Conservation (phyloP, 1,284 basidiomycete species). For the Cutaneotrichosporon cyanovorans region DNA sequence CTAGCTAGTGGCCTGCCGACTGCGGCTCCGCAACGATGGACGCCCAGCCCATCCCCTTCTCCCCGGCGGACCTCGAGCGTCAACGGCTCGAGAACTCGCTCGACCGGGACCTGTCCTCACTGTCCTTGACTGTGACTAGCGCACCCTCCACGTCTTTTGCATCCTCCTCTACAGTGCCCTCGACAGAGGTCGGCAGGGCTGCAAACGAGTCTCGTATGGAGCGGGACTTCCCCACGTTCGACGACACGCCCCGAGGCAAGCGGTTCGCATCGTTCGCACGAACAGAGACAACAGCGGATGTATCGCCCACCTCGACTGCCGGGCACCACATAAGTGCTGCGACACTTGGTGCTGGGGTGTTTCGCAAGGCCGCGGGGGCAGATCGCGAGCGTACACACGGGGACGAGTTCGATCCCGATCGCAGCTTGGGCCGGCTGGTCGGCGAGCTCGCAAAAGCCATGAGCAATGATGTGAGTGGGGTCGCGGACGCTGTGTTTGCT, state of each 20-base stretch:
- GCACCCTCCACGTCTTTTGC: constrained; percentile 5
- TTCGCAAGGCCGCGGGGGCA: constrained; percentile 47
- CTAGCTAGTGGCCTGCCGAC: constrained; percentile 1
- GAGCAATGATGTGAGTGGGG: constrained; percentile 27
- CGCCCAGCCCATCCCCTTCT: constrained; percentile 34
- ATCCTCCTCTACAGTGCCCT: constrained; percentile 10
- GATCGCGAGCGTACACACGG: constrained; percentile 45
- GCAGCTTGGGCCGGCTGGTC: constrained; percentile 58
- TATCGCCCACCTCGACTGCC: constrained; percentile 60
- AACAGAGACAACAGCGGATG: constrained; percentile 12
- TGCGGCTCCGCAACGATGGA: constrained; percentile 20
- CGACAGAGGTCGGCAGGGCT: background rate
- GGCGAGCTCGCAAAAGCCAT: constrained; percentile 39
- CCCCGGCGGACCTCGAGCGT: constrained; percentile 36
- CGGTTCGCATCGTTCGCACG: constrained; percentile 1
- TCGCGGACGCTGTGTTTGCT: background rate
- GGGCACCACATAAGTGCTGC: constrained; percentile 78
- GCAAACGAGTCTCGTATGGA: constrained; percentile 9
- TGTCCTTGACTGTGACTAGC: constrained; percentile 27
- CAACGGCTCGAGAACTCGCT: constrained; percentile 40
- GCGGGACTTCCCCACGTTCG: constrained; percentile 2
- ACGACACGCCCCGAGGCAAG: constrained; percentile 11
- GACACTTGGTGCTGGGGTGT: constrained; percentile 74
- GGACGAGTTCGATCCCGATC: constrained; percentile 78
- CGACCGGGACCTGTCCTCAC: constrained; percentile 38